Conservation (phyloP, 371 early-diverging fungal species). For the Dichotomocladium elegans region DNA sequence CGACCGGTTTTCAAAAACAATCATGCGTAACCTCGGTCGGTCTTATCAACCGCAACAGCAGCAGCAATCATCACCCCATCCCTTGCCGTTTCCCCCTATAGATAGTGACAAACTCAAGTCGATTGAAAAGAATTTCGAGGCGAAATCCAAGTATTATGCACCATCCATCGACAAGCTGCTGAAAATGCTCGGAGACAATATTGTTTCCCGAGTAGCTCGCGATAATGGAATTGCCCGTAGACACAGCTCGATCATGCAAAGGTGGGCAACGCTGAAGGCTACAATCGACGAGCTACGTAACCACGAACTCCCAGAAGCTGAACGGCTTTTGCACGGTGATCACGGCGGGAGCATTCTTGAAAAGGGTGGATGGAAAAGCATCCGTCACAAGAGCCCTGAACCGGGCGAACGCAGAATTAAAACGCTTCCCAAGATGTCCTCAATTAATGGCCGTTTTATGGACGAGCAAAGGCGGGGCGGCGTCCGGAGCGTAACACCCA, state of each 20-base stretch:
- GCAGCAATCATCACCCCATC: slow-evolving; percentile 7
- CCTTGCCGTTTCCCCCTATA: slow-evolving; percentile 35
- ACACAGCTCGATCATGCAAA: slow-evolving; percentile 47
- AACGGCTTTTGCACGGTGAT: slow-evolving; percentile 17
- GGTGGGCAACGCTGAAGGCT: slow-evolving; percentile 50
- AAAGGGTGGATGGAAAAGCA: slow-evolving; percentile 31
- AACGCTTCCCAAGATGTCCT: slow-evolving; percentile 1
- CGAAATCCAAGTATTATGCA: slow-evolving; percentile 59
- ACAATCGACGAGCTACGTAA: slow-evolving; percentile 48
- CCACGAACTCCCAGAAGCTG: slow-evolving; percentile 43
- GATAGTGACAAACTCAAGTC: slow-evolving; percentile 50
- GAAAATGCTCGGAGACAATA: slow-evolving; percentile 53
- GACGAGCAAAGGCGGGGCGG: slow-evolving; percentile 6
- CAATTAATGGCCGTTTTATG: background rate
- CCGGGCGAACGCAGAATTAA: slow-evolving; percentile 8
- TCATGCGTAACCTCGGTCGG: slow-evolving; percentile 15
- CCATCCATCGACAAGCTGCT: slow-evolving; percentile 61
- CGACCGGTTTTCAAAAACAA: slow-evolving; percentile 13
- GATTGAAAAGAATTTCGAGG: slow-evolving; percentile 57
- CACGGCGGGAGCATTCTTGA: slow-evolving; percentile 8
- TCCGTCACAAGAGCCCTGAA: slow-evolving; percentile 32
- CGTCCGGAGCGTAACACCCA: slow-evolving; percentile 23
- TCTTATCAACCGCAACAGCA: slow-evolving; percentile 9
- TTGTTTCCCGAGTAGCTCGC: slow-evolving; percentile 48
- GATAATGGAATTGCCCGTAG: slow-evolving; percentile 42